Percentiles rank a stretch among this genome's conserved stretches.
These are phyloP conservation scores for Cladosporium sp. DNA, from an alignment of 2,329 filamentous ascomycete species.

Conservation along the genomic window DNA sequence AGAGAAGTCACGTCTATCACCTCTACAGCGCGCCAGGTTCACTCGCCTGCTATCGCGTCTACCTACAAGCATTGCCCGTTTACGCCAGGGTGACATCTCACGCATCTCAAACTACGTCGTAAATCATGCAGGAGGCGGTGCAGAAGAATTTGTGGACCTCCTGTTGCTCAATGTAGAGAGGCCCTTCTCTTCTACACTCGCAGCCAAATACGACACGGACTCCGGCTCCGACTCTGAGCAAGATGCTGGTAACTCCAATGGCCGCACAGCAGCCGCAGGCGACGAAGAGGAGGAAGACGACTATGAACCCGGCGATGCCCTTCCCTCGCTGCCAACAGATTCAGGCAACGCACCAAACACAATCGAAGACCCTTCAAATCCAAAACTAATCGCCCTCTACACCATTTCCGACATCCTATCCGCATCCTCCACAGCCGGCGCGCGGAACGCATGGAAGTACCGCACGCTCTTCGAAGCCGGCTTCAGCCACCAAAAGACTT, in stretches of 20 bases:
- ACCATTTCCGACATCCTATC: slow-evolving; percentile 78
- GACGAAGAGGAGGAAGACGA: slow-evolving; percentile 42
- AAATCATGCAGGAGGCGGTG: slow-evolving; percentile 77
- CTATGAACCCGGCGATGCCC: slow-evolving; percentile 38
- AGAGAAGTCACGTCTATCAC: slow-evolving; percentile 67
- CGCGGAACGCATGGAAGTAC: slow-evolving; percentile 85
- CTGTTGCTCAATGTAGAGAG: slow-evolving; percentile 78
- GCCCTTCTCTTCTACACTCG: slow-evolving; percentile 68
- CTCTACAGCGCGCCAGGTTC: slow-evolving; percentile 79
- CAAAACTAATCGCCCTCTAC: slow-evolving; percentile 79
- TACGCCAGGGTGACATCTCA: slow-evolving; percentile 83
- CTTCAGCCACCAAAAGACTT: slow-evolving; percentile 66
- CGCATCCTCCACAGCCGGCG: slow-evolving; percentile 71
- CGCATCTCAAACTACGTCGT: slow-evolving; percentile 86
- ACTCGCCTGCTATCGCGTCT: slow-evolving; percentile 80
- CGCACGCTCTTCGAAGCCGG: slow-evolving; percentile 75
- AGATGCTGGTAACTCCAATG: slow-evolving; percentile 6
- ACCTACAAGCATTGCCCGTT: slow-evolving; percentile 70
- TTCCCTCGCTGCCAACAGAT: slow-evolving; percentile 21
- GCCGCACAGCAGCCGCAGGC: slow-evolving; percentile 34
- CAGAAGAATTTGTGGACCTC: slow-evolving; percentile 88
- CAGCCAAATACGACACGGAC: slow-evolving; percentile 60
- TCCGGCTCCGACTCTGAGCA: slow-evolving; percentile 35
- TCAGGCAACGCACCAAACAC: slow-evolving; percentile 23
- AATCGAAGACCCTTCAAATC: slow-evolving; percentile 63